Percentiles rank a stretch among this genome's conserved stretches.
phyloP scores from a whole-genome alignment of 495 filamentous ascomycete genomes.

The Trichoderma asperelloides region DNA sequence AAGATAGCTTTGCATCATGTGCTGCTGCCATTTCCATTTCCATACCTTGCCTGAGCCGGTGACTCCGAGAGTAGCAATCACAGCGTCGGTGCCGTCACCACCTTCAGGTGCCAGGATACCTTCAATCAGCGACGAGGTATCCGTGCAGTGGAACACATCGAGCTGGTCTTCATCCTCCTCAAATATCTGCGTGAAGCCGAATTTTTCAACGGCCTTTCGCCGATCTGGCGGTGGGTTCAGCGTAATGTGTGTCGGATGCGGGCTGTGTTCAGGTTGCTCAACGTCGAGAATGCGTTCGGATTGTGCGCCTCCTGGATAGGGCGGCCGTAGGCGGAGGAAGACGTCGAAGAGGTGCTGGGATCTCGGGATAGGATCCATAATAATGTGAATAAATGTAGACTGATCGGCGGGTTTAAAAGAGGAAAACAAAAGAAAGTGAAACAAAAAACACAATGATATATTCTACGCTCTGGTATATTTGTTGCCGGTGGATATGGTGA shows the following conservation, averaged over 20 bases:
- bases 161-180: slow-evolving; percentile 76
- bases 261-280: slow-evolving; percentile 46
- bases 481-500: too few relatives aligned
- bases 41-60: slow-evolving; percentile 92
- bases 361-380: background rate
- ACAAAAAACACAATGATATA: background rate
- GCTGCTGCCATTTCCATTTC: background rate
- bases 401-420: background rate
- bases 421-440: background rate
- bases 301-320: slow-evolving; percentile 33
- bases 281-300: slow-evolving; percentile 67
- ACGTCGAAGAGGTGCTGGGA: slow-evolving; percentile 70
- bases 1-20: slow-evolving; percentile 19
- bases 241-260: slow-evolving; percentile 69
- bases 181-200: slow-evolving; percentile 90
- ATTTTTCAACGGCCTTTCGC: slow-evolving; percentile 82
- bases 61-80: slow-evolving; percentile 87
- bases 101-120: slow-evolving; percentile 61
- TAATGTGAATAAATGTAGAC: background rate
- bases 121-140: slow-evolving; percentile 64
- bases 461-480: too few relatives aligned
- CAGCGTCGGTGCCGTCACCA: slow-evolving; percentile 74
- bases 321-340: slow-evolving; percentile 80
- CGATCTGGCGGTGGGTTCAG: slow-evolving; percentile 77
- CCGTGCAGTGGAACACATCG: slow-evolving; percentile 78